phyloP scores from a whole-genome alignment of 768 basidiomycete genomes.

The Boletus tylopilopsis region DNA sequence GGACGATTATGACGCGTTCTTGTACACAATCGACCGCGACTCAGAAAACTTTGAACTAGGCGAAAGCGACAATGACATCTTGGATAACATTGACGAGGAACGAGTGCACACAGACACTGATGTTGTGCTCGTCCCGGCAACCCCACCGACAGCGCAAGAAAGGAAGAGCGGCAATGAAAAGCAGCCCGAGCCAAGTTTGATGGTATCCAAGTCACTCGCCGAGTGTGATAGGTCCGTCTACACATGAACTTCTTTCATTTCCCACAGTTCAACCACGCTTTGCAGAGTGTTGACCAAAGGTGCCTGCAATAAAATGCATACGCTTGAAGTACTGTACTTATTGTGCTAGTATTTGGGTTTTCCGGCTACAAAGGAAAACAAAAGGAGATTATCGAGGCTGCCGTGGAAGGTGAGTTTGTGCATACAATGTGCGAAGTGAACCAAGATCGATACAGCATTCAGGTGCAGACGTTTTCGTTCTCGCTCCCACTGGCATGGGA shows the following conservation, averaged over 20 bases:
- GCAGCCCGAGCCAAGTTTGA: neutral
- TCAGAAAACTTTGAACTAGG: constrained; percentile 1
- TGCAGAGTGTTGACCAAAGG: constrained; percentile 25
- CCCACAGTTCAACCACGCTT: neutral
- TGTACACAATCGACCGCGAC: constrained; percentile 24
- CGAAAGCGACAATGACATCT: constrained; percentile 20
- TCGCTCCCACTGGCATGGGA: constrained; percentile 88
- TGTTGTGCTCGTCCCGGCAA: constrained; percentile 17
- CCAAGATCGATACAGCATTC: neutral
- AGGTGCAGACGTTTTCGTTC: constrained; percentile 74
- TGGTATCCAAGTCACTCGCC: neutral
- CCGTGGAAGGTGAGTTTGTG: constrained; percentile 48
- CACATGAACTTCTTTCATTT: neutral
- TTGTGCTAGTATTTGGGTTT: constrained; percentile 63
- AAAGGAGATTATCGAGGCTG: constrained; percentile 69
- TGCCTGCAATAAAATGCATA: constrained; percentile 2
- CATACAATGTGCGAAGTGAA: neutral
- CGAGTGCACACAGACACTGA: constrained; percentile 2
- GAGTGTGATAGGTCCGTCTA: constrained; percentile 17
- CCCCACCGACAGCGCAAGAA: constrained; percentile 5
- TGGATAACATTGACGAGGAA: constrained; percentile 24
- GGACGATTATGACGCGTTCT: constrained; percentile 24
- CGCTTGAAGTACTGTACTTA: neutral
- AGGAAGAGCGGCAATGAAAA: neutral
- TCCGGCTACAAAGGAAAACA: constrained; percentile 72